phyloP scores from a whole-genome alignment of 305 asterid species.

The Solanum hybrid region DNA sequence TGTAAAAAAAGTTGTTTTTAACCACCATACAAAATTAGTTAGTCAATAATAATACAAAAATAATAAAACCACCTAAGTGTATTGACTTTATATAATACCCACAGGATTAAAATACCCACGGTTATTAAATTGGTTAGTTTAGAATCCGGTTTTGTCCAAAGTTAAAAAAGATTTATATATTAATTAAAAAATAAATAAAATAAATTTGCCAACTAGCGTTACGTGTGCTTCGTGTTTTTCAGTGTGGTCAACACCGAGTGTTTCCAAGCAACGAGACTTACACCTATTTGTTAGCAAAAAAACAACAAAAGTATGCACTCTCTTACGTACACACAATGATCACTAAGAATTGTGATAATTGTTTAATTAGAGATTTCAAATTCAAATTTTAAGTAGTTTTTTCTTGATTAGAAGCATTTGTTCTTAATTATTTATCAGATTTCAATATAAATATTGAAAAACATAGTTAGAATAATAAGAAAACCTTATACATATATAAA shows the following conservation, averaged over 20 bases:
- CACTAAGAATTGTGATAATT: background rate
- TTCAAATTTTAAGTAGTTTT: fast-evolving
- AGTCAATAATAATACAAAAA: background rate
- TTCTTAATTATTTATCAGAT: background rate
- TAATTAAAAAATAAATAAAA: too few relatives aligned
- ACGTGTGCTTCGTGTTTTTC: background rate
- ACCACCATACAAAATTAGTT: background rate
- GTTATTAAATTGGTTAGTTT: background rate
- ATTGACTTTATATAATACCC: background rate
- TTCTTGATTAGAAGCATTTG: background rate
- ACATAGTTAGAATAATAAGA: too few relatives aligned
- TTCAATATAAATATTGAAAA: background rate
- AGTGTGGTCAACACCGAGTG: fast-evolving
- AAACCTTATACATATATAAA: background rate
- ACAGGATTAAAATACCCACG: background rate
- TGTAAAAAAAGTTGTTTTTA: background rate
- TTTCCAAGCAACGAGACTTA: background rate
- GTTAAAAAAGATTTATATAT: background rate
- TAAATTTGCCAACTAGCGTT: background rate
- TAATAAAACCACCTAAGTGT: background rate
- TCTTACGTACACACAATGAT: background rate
- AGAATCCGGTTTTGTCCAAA: background rate
- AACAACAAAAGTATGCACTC: background rate
- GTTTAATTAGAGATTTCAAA: fast-evolving
- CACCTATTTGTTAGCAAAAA: background rate